A percentile compares a stretch with the other conserved stretches of the same genome.
Conservation (phyloP, 2,329 filamentous ascomycete species). For the Epichloe amarillans region DNA sequence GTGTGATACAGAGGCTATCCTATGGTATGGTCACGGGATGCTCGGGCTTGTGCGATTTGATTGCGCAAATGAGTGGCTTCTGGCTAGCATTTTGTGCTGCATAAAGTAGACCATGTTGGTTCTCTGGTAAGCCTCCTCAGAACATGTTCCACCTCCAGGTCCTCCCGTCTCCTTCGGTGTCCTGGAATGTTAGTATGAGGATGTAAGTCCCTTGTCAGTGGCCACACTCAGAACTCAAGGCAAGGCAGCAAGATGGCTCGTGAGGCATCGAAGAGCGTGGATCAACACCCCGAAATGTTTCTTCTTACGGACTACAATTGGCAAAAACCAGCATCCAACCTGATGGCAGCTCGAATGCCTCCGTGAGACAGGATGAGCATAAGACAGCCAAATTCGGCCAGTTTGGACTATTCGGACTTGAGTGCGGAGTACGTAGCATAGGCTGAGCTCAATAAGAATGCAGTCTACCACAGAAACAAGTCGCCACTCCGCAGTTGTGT, state of each 20-base stretch:
- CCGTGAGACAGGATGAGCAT: background rate
- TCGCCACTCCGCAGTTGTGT: background rate
- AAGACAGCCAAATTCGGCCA: background rate
- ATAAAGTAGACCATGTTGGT: too few relatives aligned
- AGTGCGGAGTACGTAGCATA: background rate
- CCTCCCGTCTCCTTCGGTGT: too few relatives aligned
- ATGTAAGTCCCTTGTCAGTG: too few relatives aligned
- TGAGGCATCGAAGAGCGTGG: too few relatives aligned
- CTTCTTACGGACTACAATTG: background rate
- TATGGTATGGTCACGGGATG: background rate
- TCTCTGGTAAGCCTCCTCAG: too few relatives aligned
- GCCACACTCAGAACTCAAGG: too few relatives aligned
- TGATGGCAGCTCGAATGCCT: background rate
- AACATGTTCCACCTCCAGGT: too few relatives aligned
- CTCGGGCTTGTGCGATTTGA: background rate
- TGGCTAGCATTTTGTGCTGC: background rate
- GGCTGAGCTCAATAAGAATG: background rate
- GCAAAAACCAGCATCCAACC: background rate
- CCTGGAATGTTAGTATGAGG: too few relatives aligned
- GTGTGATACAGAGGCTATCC: background rate
- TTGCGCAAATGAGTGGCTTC: background rate
- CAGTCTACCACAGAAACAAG: background rate
- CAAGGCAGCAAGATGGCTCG: too few relatives aligned
- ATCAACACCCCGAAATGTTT: too few relatives aligned
- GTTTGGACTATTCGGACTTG: background rate